Conservation (phyloP, 202 grass and related monocot genomes). For the Elaeis oleifera region DNA sequence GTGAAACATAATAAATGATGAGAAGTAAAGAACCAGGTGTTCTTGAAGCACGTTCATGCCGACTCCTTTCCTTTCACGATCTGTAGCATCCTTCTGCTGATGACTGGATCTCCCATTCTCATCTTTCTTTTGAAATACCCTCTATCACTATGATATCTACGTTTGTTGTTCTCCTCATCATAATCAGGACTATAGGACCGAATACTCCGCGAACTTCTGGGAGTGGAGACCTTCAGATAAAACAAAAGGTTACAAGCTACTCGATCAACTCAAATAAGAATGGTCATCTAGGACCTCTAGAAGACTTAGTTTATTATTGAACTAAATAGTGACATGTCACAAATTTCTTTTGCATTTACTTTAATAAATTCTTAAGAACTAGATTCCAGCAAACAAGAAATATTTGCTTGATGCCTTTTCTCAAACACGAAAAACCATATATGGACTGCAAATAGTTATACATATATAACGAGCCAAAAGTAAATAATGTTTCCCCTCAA, state of each 20-base stretch:
- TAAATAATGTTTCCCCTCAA: no score
- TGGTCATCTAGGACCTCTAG: no score
- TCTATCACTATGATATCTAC: slow-evolving; percentile 44
- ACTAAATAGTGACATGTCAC: no score
- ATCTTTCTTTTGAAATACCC: slow-evolving; percentile 36
- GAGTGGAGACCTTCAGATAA: slow-evolving; percentile 37
- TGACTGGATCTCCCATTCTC: slow-evolving; percentile 39
- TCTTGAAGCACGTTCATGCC: slow-evolving; percentile 51
- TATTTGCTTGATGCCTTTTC: no score
- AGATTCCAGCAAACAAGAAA: no score
- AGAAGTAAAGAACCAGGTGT: slow-evolving; percentile 45
- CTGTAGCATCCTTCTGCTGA: slow-evolving; percentile 12
- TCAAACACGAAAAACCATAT: no score
- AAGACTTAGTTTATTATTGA: no score
- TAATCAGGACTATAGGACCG: slow-evolving; percentile 30
- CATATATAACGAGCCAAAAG: no score
- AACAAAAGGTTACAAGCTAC: neutral
- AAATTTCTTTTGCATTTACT: no score
- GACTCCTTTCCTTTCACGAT: slow-evolving; percentile 52
- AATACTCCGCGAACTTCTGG: slow-evolving; percentile 48
- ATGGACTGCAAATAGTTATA: no score
- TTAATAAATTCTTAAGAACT: no score
- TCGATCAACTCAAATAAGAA: no score
- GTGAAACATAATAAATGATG: neutral
- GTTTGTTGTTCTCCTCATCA: slow-evolving; percentile 37